phyloP scores from a whole-genome alignment of 169 alveolate species.

The Plasmodium gallinaceum region DNA sequence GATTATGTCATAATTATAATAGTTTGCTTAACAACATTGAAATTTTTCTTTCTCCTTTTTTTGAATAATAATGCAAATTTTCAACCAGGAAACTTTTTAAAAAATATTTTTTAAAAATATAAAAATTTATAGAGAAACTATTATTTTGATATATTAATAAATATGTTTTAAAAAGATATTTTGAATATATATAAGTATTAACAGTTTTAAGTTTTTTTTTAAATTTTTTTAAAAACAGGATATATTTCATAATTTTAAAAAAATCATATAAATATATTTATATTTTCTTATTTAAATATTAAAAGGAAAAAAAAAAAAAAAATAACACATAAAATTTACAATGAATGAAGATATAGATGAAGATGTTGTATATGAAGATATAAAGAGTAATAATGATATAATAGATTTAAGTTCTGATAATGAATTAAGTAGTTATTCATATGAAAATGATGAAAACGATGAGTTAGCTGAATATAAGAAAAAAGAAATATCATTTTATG shows the following conservation, averaged over 20 bases:
- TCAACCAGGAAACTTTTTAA: too few relatives aligned
- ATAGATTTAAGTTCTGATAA: constrained; percentile 43
- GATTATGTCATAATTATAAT: too few relatives aligned
- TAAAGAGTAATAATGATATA: constrained; percentile 24
- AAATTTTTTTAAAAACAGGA: too few relatives aligned
- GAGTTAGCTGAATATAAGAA: constrained; percentile 34
- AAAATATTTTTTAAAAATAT: too few relatives aligned
- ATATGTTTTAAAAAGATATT: neutral
- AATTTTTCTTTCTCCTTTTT: too few relatives aligned
- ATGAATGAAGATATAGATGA: constrained; percentile 35
- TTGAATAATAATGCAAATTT: too few relatives aligned
- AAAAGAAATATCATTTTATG: constrained; percentile 21
- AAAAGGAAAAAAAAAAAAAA: neutral
- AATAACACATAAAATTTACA: neutral
- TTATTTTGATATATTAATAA: too few relatives aligned
- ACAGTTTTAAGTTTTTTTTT: too few relatives aligned
- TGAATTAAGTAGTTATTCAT: neutral
- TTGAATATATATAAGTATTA: neutral
- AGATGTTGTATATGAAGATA: constrained; percentile 48
- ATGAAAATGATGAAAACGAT: constrained; percentile 4
- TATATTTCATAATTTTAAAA: too few relatives aligned
- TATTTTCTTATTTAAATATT: neutral
- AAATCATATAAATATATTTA: neutral
- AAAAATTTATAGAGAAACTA: too few relatives aligned
- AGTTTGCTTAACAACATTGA: too few relatives aligned